Base-by-base conservation (phyloP, 1,284 basidiomycete species). In the Microbotryum silenes-acaulis region DNA sequence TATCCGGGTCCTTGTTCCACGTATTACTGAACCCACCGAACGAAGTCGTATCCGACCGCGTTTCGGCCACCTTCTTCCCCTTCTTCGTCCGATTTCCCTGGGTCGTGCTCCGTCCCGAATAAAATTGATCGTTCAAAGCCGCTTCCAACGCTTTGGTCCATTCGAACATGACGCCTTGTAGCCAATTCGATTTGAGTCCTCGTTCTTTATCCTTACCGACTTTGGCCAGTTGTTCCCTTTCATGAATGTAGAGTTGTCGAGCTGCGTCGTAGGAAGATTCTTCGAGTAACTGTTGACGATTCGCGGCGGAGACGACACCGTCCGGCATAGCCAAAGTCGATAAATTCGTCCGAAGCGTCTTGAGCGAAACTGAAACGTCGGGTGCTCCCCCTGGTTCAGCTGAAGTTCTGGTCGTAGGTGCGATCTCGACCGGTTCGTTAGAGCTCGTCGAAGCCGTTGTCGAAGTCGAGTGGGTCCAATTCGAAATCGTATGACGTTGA, bases 231-330 rank as follows among this genome's bases (percentile, higher is more conserved):
- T 81, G 63, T 62, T 85, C 80, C 9, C 81, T 77, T 63, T 90
- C 82, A 64, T 85, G 83, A 71, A 82, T 79, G 52, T 91, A 78
- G 29, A 89, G 83, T 63, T 84, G 82, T 2, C 84, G 79, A 0
- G 91, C 90, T 21, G 90, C 85, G 37, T 89, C 87, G 72, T 89
- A 87, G 1, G 89, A 89, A 0, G 89, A 89, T 47, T 85, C 81
- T 74, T 94, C 91, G 4, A 96, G 81, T 2, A 87, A 79, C 67
- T 85, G 83, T 76, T 96, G 91, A 3, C 91, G 86, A 0, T 84
- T 79, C n/a, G 82, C 60, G 31, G 74, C 79, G 21, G 59, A 57
- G 16, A 42, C 37, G 10, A 42, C 16, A 12, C 37, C 37, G 3
- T 42, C 37, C 14, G 37, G 37, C 59, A 68, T 33, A 6, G 46